Base-by-base conservation (phyloP, 169 alveolate species). In the Plasmodium coatneyi region DNA sequence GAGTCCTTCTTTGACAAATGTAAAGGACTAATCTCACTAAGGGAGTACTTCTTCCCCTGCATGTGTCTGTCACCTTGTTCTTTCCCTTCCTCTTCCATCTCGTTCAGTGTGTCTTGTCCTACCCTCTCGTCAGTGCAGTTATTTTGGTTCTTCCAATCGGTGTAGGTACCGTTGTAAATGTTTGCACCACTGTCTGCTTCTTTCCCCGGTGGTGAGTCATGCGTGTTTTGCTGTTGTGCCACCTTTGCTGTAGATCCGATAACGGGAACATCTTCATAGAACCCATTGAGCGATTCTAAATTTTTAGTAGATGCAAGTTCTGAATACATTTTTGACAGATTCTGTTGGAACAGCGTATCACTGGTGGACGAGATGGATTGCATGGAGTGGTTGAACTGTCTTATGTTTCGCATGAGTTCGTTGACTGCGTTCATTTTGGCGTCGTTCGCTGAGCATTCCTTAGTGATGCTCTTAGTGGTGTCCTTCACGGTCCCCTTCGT, bases 341-440 rank as follows among this genome's bases (percentile, higher is more conserved):
- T 72, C 30, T 43, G 52, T 19, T 84, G 92, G 22, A 84, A 46
- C 28, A 22, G 22, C n/a, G 66, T 19, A 32, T 72, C 52, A 5
- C 56, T 60, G 34, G 83, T 84, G 16, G 83, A 71, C 2, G 84
- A 46, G 72, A 84, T 84, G 9, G 84, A 30, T n/a, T 84, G 83
- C 92, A 84, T 84, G 22, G 92, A 84, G 60, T 72, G 41, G 41
- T 84, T 84, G 39, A 84, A 84, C 14, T 71, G 30, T 46, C 78
- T 72, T 43, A 84, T 84, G 41, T 84, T 82, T 72, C 78, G 52
- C 92, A 84, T 72, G 0, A 84, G n/a, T 28, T 84, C 79, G 36
- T 84, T 72, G 10, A 84, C 83, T 46, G 92, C 56, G 39, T 30
- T 84, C 19, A 25, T 43, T 71, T 71, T 28, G 7, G 9, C 41